Conservation (phyloP, 495 filamentous ascomycete genomes). For the Staphylotrichum tortipilum region DNA sequence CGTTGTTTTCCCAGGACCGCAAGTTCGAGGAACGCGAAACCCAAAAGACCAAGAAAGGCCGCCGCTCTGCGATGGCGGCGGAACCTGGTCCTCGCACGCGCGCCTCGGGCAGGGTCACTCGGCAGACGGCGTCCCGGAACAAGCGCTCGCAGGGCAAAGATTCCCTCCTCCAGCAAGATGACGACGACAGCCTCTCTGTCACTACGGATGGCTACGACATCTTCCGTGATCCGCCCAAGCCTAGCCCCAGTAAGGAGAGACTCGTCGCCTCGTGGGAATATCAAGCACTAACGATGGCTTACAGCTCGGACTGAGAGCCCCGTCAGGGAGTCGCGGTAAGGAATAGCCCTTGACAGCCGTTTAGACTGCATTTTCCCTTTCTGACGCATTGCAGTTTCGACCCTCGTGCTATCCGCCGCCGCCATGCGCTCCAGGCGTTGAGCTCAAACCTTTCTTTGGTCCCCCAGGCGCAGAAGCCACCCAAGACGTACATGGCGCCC, state of each 20-base stretch:
- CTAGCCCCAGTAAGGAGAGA: conserved; percentile 20
- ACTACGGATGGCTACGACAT: conserved; percentile 22
- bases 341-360: neutral
- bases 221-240: conserved; percentile 25
- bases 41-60: conserved; percentile 19
- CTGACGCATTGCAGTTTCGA: conserved; percentile 14
- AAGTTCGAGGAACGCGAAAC: conserved; percentile 12
- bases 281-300: neutral
- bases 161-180: neutral
- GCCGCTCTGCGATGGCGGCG: conserved; percentile 9
- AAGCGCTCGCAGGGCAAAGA: neutral
- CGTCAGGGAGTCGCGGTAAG: conserved; percentile 23
- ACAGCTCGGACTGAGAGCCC: conserved; percentile 22
- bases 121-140: conserved; percentile 6
- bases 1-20: conserved; percentile 13
- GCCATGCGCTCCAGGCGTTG: conserved; percentile 18
- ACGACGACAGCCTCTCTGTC: conserved; percentile 9
- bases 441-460: conserved; percentile 14
- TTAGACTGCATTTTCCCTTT: neutral
- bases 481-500: conserved; percentile 13
- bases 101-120: conserved; percentile 13
- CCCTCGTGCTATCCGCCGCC: conserved; percentile 16
- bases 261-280: neutral
- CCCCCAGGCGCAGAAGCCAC: conserved; percentile 8
- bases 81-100: conserved; percentile 7